Evolutionary conservation across 2,329 filamentous ascomycete species (phyloP).

Genomic region (Elsinoe batatas): DNA sequence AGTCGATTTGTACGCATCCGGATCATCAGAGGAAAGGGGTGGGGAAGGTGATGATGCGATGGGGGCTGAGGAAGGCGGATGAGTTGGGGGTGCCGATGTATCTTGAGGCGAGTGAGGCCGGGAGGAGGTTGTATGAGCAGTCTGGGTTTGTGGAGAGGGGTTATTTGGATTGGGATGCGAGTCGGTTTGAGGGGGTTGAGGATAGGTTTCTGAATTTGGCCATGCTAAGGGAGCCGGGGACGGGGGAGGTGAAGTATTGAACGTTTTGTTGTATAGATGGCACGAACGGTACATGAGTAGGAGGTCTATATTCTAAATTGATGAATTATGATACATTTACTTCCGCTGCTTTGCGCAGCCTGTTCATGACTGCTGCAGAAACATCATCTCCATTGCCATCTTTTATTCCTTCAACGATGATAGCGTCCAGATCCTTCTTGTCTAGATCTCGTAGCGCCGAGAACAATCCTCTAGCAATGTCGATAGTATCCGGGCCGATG

Average conservation of each 20-base stretch:
- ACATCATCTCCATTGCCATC: slow-evolving; percentile 61
- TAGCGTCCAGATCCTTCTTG: slow-evolving; percentile 64
- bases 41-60: slow-evolving; percentile 26
- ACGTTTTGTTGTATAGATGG: neutral
- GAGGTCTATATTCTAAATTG: neutral
- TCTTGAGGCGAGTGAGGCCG: slow-evolving; percentile 27
- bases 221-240: slow-evolving; percentile 17
- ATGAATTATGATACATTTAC: slow-evolving; percentile 19
- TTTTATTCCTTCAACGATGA: slow-evolving; percentile 79
- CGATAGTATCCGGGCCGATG: slow-evolving; percentile 59
- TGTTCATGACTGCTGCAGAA: slow-evolving; percentile 57
- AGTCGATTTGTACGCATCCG: slow-evolving; percentile 25
- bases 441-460: slow-evolving; percentile 80
- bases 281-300: neutral
- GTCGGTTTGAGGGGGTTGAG: slow-evolving; percentile 15
- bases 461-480: slow-evolving; percentile 80
- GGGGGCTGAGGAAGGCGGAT: slow-evolving; percentile 30
- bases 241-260: slow-evolving; percentile 8
- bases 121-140: slow-evolving; percentile 29
- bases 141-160: slow-evolving; percentile 23
- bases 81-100: slow-evolving; percentile 26
- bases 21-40: slow-evolving; percentile 30
- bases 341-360: slow-evolving; percentile 40
- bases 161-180: slow-evolving; percentile 16
- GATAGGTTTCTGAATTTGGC: slow-evolving; percentile 17